Evolutionary conservation across 257 asterid genomes (phyloP).

Genomic region (Lycium barbarum): DNA sequence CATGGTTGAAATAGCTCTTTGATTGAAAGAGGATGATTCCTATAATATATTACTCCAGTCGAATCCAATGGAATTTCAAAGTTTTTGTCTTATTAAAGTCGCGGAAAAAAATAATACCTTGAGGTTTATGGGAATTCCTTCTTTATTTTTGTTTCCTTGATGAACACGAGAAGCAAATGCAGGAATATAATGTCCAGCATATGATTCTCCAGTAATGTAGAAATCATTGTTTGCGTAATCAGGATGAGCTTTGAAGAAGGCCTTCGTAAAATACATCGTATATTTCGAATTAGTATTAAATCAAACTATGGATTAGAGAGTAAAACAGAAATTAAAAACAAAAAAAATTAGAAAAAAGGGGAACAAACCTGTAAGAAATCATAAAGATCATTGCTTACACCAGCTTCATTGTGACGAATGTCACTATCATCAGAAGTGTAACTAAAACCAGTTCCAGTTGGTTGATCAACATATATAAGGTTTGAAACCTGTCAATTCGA

Average conservation of each 20-base stretch:
- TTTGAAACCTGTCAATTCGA: slow-evolving; percentile 42
- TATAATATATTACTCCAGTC: too few relatives aligned
- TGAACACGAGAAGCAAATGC: slow-evolving; percentile 53
- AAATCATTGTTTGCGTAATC: slow-evolving; percentile 51
- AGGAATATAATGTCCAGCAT: slow-evolving; percentile 65
- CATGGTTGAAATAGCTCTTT: too few relatives aligned
- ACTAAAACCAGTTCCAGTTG: slow-evolving; percentile 58
- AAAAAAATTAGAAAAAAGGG: neutral
- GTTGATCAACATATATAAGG: slow-evolving; percentile 58
- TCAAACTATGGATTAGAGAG: neutral
- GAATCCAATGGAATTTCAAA: too few relatives aligned
- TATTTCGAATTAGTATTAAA: neutral
- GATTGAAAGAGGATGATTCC: too few relatives aligned
- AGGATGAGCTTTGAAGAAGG: slow-evolving; percentile 52
- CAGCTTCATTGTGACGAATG: slow-evolving; percentile 32
- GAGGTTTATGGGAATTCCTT: slow-evolving; percentile 41
- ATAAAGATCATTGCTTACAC: slow-evolving; percentile 43
- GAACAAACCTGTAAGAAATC: slow-evolving; percentile 53
- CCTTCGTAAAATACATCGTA: slow-evolving; percentile 36
- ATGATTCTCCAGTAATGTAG: slow-evolving; percentile 64
- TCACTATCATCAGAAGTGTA: slow-evolving; percentile 40
- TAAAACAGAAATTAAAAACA: neutral
- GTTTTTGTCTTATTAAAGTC: neutral
- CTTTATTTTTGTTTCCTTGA: slow-evolving; percentile 40
- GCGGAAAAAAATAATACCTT: slow-evolving; percentile 26